Conservation (phyloP, 2,329 filamentous ascomycete species). For the Colletotrichum australisinense region DNA sequence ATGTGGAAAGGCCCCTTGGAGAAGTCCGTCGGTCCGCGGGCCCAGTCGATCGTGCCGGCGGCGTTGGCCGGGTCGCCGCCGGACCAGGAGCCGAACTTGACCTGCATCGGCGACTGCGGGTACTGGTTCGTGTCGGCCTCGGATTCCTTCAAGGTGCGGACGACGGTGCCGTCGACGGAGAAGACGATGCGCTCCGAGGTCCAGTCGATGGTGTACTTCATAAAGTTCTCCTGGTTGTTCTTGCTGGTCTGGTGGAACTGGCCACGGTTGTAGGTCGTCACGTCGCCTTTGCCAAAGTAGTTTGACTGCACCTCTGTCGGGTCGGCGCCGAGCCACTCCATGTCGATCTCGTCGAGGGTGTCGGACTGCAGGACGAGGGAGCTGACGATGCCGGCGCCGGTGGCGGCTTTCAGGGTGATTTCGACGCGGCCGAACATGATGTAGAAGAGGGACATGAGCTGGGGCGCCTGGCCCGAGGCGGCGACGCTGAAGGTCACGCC, state of each 20-base stretch:
- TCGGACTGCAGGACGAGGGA: conserved; percentile 93
- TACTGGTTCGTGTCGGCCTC: conserved; percentile 82
- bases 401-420: conserved; percentile 84
- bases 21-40: conserved; percentile 88
- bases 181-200: conserved; percentile 86
- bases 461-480: conserved; percentile 83
- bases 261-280: conserved; percentile 86
- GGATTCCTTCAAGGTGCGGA: conserved; percentile 78
- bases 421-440: conserved; percentile 99
- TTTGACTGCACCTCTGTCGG: conserved; percentile 88
- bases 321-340: conserved; percentile 92
- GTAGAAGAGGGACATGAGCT: conserved; percentile 92
- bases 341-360: conserved; percentile 93
- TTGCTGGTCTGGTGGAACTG: conserved; percentile 76
- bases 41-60: conserved; percentile 89
- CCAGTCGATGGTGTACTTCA: conserved; percentile 95
- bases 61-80: conserved; percentile 87
- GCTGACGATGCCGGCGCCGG: conserved; percentile 92
- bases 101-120: conserved; percentile 94
- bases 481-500: conserved; percentile 86
- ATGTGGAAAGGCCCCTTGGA: conserved; percentile 86
- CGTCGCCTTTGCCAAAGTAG: conserved; percentile 95
- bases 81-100: conserved; percentile 93
- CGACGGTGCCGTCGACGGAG: conserved; percentile 81
- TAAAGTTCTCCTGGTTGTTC: conserved; percentile 78